Evolutionary conservation across 768 basidiomycete genomes (phyloP).

Genomic region (Rhodotorula kratochvilovae): DNA sequence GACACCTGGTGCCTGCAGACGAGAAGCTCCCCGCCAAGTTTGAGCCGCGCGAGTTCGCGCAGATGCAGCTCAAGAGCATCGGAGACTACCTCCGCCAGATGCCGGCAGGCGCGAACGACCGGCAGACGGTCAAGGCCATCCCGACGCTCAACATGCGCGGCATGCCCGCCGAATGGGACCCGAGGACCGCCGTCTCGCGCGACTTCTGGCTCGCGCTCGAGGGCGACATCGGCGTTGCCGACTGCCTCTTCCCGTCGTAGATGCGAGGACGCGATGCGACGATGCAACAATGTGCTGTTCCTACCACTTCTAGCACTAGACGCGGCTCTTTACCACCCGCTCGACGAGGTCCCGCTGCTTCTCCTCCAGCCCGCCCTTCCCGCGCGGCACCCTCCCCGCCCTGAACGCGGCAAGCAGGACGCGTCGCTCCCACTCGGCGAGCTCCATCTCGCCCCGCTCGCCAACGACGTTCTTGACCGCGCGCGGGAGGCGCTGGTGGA

Average conservation of each 20-base stretch:
- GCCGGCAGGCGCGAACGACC: not conserved
- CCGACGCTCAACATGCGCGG: not conserved
- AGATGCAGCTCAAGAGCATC: not conserved
- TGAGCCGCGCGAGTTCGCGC: not conserved
- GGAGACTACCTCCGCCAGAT: not conserved
- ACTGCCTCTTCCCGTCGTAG: no score
- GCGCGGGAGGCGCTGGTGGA: slow-evolving; percentile 29
- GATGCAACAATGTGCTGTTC: not conserved
- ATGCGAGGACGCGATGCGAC: not conserved
- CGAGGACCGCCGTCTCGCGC: not conserved
- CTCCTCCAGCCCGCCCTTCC: slow-evolving; percentile 2
- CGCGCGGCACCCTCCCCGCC: slow-evolving; percentile 18
- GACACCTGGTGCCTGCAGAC: not conserved
- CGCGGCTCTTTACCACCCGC: slow-evolving; percentile 11
- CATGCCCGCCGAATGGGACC: no score
- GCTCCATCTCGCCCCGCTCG: slow-evolving; percentile 1
- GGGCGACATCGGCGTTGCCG: no score
- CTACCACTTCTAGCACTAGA: not conserved
- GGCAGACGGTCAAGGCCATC: not conserved
- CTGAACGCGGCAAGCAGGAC: slow-evolving; percentile 24
- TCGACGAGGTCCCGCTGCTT: slow-evolving; percentile 17
- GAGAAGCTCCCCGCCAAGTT: not conserved
- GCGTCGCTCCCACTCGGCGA: slow-evolving; percentile 1
- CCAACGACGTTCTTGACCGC: slow-evolving; percentile 27
- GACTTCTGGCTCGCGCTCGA: no score